Base-by-base conservation (phyloP, 345 rosid genomes). In the Camelina laxa region DNA sequence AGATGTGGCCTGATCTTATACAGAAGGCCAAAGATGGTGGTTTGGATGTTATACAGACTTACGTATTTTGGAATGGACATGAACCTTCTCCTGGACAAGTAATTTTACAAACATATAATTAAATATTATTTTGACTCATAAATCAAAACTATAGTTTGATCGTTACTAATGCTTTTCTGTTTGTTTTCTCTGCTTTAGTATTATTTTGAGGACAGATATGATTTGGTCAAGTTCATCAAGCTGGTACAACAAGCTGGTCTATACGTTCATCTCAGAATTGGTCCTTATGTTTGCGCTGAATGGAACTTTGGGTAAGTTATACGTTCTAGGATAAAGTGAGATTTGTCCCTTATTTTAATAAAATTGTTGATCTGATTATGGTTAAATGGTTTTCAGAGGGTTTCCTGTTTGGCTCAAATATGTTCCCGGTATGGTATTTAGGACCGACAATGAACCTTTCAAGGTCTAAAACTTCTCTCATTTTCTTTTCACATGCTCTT, bases 211-310 rank as follows among this genome's bases (percentile, higher is more conserved):
- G 98, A 89, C 30, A 90, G 85, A 72, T 92, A 89, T 78, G 96
- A 95, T 87, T 77, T 95, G 71, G 92, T 95, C 57, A 92, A 84
- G 82, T 95, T 95, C 74, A 73, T 92, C 75, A 90, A 89, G 86
- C 77, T 90, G 73, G 91, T 74, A 74, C 70, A 85, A 73, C 84
- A 92, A 79, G 92, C 96, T 57, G 99, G 99, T 16, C 92, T 95
- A n/a, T 89, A 85, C 79, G 87, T 84, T 81, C 84, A 95, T 84
- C 91, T 95, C 60, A 86, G 99, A 83, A 83, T 95, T 82, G 99
- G 99, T 69, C 99, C 99, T 70, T 95, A 95, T 77, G 88, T 89
- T 49, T 92, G 97, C 61, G 97, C 94, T 30, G 96, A 92, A 74
- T 92, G 97, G 97, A 92, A 90, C 77, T 92, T 82, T 65, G 97